Evolutionary conservation across 1,284 basidiomycete species (phyloP).

Genomic region (Fomes fomentarius): DNA sequence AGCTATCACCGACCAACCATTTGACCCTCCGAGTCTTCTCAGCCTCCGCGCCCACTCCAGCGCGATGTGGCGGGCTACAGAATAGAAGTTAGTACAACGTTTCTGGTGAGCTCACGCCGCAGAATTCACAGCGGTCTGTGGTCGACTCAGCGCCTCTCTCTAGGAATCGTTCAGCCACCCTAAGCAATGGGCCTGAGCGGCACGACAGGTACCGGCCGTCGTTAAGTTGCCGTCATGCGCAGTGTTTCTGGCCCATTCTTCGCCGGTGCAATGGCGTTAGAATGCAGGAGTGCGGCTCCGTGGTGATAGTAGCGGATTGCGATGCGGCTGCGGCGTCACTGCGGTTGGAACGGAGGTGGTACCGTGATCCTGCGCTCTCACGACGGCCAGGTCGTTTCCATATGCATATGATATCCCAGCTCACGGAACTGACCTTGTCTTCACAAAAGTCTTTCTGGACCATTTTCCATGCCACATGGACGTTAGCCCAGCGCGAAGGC

Average conservation of each 20-base stretch:
- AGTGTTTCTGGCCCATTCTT: neutral
- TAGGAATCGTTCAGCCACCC: neutral
- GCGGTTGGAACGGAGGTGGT: neutral
- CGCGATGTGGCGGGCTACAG: too few species aligned
- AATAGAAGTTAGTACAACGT: neutral
- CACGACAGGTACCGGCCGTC: neutral
- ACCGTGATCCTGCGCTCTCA: neutral
- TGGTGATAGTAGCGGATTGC: neutral
- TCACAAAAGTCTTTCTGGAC: too few species aligned
- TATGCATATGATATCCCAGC: neutral
- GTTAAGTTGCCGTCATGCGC: neutral
- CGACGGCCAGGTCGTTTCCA: neutral
- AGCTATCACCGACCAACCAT: too few species aligned
- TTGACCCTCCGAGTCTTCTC: too few species aligned
- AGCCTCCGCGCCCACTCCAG: too few species aligned
- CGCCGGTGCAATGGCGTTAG: neutral
- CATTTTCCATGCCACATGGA: too few species aligned
- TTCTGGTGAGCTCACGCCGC: neutral
- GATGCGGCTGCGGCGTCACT: conserved; percentile 3
- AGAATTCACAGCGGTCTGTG: neutral
- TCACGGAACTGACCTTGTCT: too few species aligned
- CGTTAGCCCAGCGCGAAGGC: too few species aligned
- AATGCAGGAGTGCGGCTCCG: neutral
- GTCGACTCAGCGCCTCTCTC: neutral
- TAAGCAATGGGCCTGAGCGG: neutral